Evolutionary conservation across 2,329 filamentous ascomycete genomes (phyloP), one percentile per base, ranked within the genome.

Genomic region (Phoma sp.): DNA sequence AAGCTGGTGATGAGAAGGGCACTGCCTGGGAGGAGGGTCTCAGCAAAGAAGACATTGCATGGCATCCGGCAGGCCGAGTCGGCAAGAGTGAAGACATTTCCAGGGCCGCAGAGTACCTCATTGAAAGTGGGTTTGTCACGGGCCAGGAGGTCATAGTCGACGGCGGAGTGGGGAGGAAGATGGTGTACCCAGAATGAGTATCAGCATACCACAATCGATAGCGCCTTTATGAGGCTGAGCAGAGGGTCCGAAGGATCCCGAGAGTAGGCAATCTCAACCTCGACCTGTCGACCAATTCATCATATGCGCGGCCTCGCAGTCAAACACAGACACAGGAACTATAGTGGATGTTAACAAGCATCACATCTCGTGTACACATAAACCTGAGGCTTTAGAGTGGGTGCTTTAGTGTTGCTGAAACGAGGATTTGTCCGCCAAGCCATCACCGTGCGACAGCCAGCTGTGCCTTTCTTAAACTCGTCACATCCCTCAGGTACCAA

Each of bases 11-110:
- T 61, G 75, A 77, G 60, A 66, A 72, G 36, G 74, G 74, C 0
- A 56, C 45, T 43, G 57, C 58, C 31, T 83, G 81, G 81, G 79
- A 81, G 54, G 77, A 81, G 4, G 80, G 77, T 0, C 60, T 83
- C 59, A 75, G 65, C 2, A 69, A 76, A 53, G 75, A 76, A 35
- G 81, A 84, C 56, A 74, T 77, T 25, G 55, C 66, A 45, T 83
- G 81, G 81, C 81, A 84, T 68, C 71, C 80, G 25, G 78, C 77
- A 7, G 80, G 81, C 3, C 68, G 81, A 43, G 81, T 83, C 4
- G 82, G 81, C 1, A 79, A 75, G 54, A 80, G 80, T 2, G 80
- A 82, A 32, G 81, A 83, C 64, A 68, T 80, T 36, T 58, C 68
- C 17, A 70, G 63, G 47, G 76, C 78, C 4, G 74, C 79, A 32